Evolutionary conservation across 345 rosid species (phyloP), one percentile per base, ranked within the genome.

Genomic region (Camelina hispida): DNA sequence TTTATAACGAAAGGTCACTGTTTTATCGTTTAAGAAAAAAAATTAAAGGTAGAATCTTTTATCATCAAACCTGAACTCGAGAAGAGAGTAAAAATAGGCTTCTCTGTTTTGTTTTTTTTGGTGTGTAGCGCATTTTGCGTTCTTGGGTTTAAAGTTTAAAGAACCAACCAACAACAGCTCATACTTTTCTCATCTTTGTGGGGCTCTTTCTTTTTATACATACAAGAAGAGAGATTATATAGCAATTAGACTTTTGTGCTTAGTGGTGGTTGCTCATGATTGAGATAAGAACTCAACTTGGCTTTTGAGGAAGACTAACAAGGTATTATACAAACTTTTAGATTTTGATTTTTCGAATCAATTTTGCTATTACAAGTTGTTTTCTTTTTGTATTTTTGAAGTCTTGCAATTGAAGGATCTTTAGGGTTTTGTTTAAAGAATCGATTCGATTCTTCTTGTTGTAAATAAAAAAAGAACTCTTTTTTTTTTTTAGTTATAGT

Each of bases 91-190:
- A 34, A 34, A 34, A 60, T n/a, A 20, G 57, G 17, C 16, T 62
- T 76, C 62, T 71, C 62, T 71, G 57, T 35, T 40, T 17, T n/a
- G 7, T n/a, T 40, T 54, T 64, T 20, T 22, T 57, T 66, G 66
- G 66, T 58, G 37, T 38, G 43, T 66, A 74, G 78, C 67, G 66
- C 66, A 66, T 35, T 62, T 67, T 20, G 28, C 47, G 74, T 76
- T 76, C 58, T 42, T 62, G 57, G 58, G 79, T 81, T 81, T 79
- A 77, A 83, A 82, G 83, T 74, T 75, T 59, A 81, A 28, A 78
- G 56, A 80, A 50, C 84, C 30, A 28, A 80, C 40, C 84, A 82
- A 74, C 87, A 80, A 50, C 84, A 82, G 76, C 87, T 75, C 83
- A 84, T 82, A 64, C 79, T 83, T 84, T 74, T 75, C 79, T 73